A percentile compares a stretch with the other conserved stretches of the same genome.
These are phyloP conservation scores for Tylopilus intermedius DNA, from an alignment of 768 basidiomycete species.

Conservation along the genomic window DNA sequence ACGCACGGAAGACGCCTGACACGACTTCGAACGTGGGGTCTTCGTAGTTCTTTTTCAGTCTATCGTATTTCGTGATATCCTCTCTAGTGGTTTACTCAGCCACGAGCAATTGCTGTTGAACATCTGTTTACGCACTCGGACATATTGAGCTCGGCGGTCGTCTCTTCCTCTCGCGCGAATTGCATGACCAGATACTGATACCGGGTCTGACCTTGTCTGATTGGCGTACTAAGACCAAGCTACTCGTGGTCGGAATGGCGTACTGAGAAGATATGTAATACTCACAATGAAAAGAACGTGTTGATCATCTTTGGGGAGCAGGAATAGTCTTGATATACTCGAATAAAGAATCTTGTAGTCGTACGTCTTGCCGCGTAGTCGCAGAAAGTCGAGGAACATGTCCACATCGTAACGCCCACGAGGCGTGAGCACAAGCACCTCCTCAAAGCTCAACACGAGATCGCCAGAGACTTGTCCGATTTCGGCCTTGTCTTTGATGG, in stretches of 20 bases:
- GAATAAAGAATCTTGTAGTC: constrained; percentile 96
- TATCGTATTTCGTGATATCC: constrained; percentile 72
- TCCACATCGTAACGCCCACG: constrained; percentile 97
- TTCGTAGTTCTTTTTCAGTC: constrained; percentile 90
- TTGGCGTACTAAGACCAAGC: constrained; percentile 89
- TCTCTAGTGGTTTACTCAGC: constrained; percentile 43
- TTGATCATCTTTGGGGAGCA: constrained; percentile 93
- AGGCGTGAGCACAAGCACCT: constrained; percentile 91
- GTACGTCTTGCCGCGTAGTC: constrained; percentile 96
- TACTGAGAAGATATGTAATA: constrained; percentile 1
- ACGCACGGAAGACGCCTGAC: constrained; percentile 85
- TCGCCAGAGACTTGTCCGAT: constrained; percentile 90
- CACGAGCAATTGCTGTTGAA: not conserved
- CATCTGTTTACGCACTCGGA: constrained; percentile 58
- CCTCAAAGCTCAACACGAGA: constrained; percentile 90
- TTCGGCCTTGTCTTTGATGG: constrained; percentile 93
- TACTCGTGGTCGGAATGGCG: constrained; percentile 29
- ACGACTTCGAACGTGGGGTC: constrained; percentile 94
- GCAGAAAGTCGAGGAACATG: constrained; percentile 92
- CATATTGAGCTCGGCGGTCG: constrained; percentile 92
- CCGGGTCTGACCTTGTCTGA: constrained; percentile 95
- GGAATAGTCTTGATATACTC: constrained; percentile 82
- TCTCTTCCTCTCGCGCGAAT: constrained; percentile 94
- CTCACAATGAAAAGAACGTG: constrained; percentile 92
- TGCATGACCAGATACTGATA: constrained; percentile 99